Percentiles rank a stretch among this genome's conserved stretches.
phyloP scores from a whole-genome alignment of 2,329 filamentous ascomycete species.

The Diplocarpon rosae region DNA sequence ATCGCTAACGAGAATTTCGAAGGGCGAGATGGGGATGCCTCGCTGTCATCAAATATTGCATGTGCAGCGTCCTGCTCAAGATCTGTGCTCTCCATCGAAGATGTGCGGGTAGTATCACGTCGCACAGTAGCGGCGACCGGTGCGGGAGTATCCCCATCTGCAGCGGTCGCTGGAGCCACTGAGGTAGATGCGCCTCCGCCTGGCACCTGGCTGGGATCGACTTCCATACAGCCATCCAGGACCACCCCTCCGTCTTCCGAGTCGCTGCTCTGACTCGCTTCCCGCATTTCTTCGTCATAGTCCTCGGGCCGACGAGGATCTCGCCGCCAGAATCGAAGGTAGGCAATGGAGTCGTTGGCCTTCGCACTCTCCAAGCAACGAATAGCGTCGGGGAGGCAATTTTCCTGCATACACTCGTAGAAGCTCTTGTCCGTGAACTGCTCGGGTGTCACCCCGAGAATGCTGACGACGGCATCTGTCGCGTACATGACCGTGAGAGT shows the following conservation, averaged over 20 bases:
- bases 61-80: slow-evolving; percentile 29
- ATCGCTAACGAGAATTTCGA: slow-evolving; percentile 24
- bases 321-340: slow-evolving; percentile 75
- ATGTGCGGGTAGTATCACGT: slow-evolving; percentile 25
- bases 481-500: slow-evolving; percentile 80
- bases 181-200: slow-evolving; percentile 3
- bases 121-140: background rate
- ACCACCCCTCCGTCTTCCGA: slow-evolving; percentile 37
- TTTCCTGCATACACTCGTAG: slow-evolving; percentile 75
- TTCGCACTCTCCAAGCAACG: slow-evolving; percentile 76
- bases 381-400: slow-evolving; percentile 65
- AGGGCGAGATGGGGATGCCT: slow-evolving; percentile 10
- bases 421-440: slow-evolving; percentile 69
- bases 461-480: slow-evolving; percentile 62
- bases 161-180: background rate
- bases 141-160: slow-evolving; percentile 1
- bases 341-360: slow-evolving; percentile 82
- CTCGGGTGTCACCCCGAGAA: slow-evolving; percentile 61
- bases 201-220: slow-evolving; percentile 23
- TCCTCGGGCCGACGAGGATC: slow-evolving; percentile 55
- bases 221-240: slow-evolving; percentile 32
- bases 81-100: slow-evolving; percentile 36
- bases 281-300: slow-evolving; percentile 33
- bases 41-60: slow-evolving; percentile 33
- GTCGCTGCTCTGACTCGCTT: slow-evolving; percentile 31